Base-by-base conservation (phyloP, 2,329 filamentous ascomycete species). In the Fusarium nematophilum region DNA sequence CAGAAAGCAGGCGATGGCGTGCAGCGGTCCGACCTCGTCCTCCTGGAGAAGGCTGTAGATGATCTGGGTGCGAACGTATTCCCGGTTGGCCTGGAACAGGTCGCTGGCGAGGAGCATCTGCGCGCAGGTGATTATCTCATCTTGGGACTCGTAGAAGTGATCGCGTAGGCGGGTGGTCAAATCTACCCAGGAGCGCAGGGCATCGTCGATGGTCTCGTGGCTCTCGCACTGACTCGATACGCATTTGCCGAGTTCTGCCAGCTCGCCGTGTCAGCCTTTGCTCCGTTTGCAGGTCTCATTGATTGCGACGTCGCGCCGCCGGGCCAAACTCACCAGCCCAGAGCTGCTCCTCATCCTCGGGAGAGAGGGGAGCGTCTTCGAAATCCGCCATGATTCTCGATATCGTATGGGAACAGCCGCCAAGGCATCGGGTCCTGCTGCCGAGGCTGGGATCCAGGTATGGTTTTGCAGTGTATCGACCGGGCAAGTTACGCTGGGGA, bases 41-140 rank as follows among this genome's bases (percentile, higher is more conserved):
- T 98, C 95, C 83, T 97, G 83, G 64, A 97, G 79, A 46, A 99
- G 81, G 73, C 92, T 93, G 76, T 96, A 93, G 64, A 98, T 87
- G 70, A 99, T 92, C 78, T 98, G 95, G 37, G 87, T 90, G 61
- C 94, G 91, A 60, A 98, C 91, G 76, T 99, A 98, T 53, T 92
- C 89, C 65, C 86, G 85, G 74, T 97, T 89, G 11, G 82, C 76
- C 21, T 78, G 76, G 75, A 96, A 99, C 37, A 98, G 80, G 14
- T 80, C 78, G 72, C 93, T 93, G 46, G 89, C 82, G 53, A 96
- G 81, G 30, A 99, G 84, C 73, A 87, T 87, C 74, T 91, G 90
- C 56, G 90, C 90, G 79, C 93, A 98, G 67, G 83, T 86, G 18
- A 88, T 87, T 53, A 97, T 82, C 69, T 96, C 91, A 70, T 93